Base-by-base conservation (phyloP, 169 alveolate genomes). In the Plasmodium chabaudi region DNA sequence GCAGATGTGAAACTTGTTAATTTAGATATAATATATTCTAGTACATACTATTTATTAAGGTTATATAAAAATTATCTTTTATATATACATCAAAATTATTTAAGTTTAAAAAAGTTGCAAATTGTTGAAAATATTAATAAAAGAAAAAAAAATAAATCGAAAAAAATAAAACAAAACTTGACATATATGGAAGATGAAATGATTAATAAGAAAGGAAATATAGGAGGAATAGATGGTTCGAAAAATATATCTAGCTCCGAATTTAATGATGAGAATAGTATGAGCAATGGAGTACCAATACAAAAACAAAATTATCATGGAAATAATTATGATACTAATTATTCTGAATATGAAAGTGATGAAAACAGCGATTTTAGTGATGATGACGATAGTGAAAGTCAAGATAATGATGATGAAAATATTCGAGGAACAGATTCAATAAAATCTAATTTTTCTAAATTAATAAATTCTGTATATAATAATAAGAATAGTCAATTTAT, bases 71-170 rank as follows among this genome's bases (percentile, higher is more conserved):
- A 79, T 27, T 79, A 79, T 34, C 49, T 79, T 5, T 42, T 79
- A 1, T 56, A 79, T 42, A 79, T 79, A 9, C 89, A 79, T 47
- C 89, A 79, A 10, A 79, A 79, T 56, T 79, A 79, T 71, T 25
- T 79, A 5, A 57, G 42, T 6, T 17, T 79, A 27, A 79, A 79
- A 42, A 79, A 79, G 17, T 27, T 79, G 12, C 65, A 79, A 47
- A 79, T 79, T 12, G 21, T 68, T 10, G 69, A 59, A 59, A 67
- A 34, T 13, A 77, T 12, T 0, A 42, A 17, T 9, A 49, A 46
- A 9, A 39, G 12, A 4, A 63, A 53, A 13, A 51, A 55, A 49
- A 42, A 9, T 9, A 1, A 9, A 23, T 6, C 21, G 1, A 67
- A 63, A 12, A 67, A 27, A n/a, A 27, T 6, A 47, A 12, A n/a